Base-by-base conservation (phyloP, 1,284 basidiomycete genomes). In the Apiotrichum gamsii region DNA sequence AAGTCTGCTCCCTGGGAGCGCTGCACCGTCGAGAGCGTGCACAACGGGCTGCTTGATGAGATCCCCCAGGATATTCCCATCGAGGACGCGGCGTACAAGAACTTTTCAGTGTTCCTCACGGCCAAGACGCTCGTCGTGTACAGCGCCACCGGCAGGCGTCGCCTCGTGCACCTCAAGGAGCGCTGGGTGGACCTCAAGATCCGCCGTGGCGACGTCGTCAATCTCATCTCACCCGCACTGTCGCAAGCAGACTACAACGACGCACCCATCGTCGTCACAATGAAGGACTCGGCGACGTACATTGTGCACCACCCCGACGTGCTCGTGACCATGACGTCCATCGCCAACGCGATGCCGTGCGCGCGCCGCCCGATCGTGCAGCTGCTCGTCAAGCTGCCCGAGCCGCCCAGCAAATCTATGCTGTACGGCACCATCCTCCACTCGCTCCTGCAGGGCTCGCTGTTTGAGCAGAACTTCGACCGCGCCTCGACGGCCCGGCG, bases 401-500 rank as follows among this genome's bases (percentile, higher is more conserved):
- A 63, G 28, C 62, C 67, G 6, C 54, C 67, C 1, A 65, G 65
- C 0, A 72, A 74, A 21, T 51, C 74, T 0, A 65, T 94, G 18
- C 75, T 93, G 0, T 94, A 89, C 81, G 91, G 93, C 19, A 93
- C 84, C 57, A 82, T 95, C 64, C 76, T 94, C 3, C 91, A 96
- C 60, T 83, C 88, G 54, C 82, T 94, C 18, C 82, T 93, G 73
- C 90, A 96, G 64, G 74, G 76, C 0, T 89, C 87, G 56, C 73
- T 95, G 28, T 30, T 34, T 3, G 60, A 67, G 28, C 65, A 67
- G 44, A 48, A 53, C 28, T 73, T 73, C 41, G 54, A 48, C 16
- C 43, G 52, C 8, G 58, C 54, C 0, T 51, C 47, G 8, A 69
- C 67, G 13, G 51, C 60, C 18, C 45, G 51, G n/a, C 48, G 59